Evolutionary conservation across 2,329 filamentous ascomycete genomes (phyloP), one percentile per base, ranked within the genome.

Genomic region (Tolypocladium ovalisporum): DNA sequence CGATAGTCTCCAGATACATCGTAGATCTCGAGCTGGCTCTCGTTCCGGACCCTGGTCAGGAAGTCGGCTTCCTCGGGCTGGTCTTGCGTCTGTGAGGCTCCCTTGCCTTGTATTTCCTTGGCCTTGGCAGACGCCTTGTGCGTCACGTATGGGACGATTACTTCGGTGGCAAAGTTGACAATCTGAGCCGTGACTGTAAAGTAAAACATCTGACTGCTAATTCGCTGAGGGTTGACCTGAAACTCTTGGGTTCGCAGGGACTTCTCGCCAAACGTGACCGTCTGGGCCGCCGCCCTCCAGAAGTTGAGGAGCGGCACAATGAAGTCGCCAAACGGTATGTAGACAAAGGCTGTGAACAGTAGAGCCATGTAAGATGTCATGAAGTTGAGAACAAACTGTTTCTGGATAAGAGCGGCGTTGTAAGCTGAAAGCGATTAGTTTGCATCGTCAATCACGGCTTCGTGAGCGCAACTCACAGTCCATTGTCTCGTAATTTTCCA

Each of bases 311-410:
- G 88, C 0, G 94, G 93, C 0, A 94, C 84, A 13, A 99, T 83
- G 52, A 90, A 73, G 59, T 85, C 84, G 17, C 90, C 93, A 65
- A 97, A 97, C 0, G 93, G 93, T 24, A 96, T 89, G 66, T 97
- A 97, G 61, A 97, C 85, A 64, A 97, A 97, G 0, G 92, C 90
- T 0, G 92, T 97, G 22, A 97, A 81, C 67, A 96, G 86, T n/a
- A 95, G 86, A 1, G 90, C 89, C 55, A 96, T 84, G 70, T 97
- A 97, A 0, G 92, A 96, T 7, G 91, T 96, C 73, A 97, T 93
- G 73, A 97, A 96, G 76, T 97, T 96, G 67, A 97, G 83, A 17
- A 97, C 85, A 67, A 99, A 97, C 37, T 96, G 88, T 76, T 99
- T 99, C 58, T 89, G 86, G 0, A 94, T 90, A 68, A 96, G 82